Conservation (phyloP, 345 rosid species). For the Lumnitzera littorea region DNA sequence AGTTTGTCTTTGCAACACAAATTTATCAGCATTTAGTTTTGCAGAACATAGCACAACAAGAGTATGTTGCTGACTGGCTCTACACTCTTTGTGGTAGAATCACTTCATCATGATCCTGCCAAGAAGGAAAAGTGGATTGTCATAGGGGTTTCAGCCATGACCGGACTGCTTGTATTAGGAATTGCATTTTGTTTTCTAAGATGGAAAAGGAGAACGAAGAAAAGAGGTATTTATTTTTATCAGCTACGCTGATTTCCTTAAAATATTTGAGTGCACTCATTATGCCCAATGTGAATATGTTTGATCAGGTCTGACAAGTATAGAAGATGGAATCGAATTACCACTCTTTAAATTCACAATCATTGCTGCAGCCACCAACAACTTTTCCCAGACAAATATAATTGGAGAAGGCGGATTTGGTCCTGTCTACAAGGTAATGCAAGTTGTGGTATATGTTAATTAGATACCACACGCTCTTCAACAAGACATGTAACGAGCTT, state of each 20-base stretch:
- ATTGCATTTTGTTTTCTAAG: neutral
- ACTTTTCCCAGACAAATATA: slow-evolving; percentile 27
- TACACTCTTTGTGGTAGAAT: neutral
- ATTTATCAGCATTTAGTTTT: too few species aligned
- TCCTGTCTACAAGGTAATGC: slow-evolving; percentile 29
- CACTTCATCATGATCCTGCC: neutral
- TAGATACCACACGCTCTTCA: too few species aligned
- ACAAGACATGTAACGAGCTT: neutral
- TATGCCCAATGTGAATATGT: neutral
- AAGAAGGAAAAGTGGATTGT: neutral
- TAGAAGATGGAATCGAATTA: slow-evolving; percentile 26
- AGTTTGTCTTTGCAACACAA: too few species aligned
- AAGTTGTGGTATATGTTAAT: slow-evolving; percentile 10
- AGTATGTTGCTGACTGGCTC: neutral
- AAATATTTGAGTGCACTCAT: neutral
- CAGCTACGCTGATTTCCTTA: neutral
- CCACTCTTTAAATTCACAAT: slow-evolving; percentile 25
- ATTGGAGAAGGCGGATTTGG: slow-evolving; percentile 47
- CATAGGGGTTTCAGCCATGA: slow-evolving; percentile 1
- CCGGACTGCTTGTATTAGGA: neutral
- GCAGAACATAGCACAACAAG: too few species aligned
- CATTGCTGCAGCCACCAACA: slow-evolving; percentile 16
- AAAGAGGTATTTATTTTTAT: neutral
- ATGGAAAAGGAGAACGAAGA: neutral
- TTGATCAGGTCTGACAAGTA: neutral